phyloP scores from a whole-genome alignment of 2,329 filamentous ascomycete genomes.

The Venturia effusa region DNA sequence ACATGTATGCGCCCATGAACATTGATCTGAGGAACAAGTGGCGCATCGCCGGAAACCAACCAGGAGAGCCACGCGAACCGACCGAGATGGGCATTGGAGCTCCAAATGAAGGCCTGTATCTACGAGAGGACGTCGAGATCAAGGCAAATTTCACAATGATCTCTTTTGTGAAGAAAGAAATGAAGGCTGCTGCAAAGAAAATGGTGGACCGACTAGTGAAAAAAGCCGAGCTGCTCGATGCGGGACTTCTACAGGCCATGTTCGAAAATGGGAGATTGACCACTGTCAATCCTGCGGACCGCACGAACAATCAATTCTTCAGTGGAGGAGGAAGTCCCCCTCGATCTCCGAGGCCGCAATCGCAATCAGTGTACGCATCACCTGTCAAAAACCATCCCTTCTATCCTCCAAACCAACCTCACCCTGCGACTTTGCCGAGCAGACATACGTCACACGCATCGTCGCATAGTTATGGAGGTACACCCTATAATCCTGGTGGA shows the following conservation, averaged over 20 bases:
- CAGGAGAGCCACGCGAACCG: conserved; percentile 51
- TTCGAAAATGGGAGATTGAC: conserved; percentile 53
- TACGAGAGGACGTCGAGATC: conserved; percentile 62
- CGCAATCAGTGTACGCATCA: not conserved
- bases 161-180: conserved; percentile 54
- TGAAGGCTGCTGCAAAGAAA: conserved; percentile 54
- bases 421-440: not conserved
- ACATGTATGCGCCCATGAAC: conserved; percentile 58
- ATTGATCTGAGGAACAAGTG: conserved; percentile 60
- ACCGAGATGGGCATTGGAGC: conserved; percentile 54
- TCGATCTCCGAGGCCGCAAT: conserved; percentile 4
- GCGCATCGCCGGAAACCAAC: conserved; percentile 57
- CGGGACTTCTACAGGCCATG: conserved; percentile 56
- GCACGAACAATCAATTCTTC: not conserved
- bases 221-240: conserved; percentile 58
- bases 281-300: conserved; percentile 42
- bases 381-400: not conserved
- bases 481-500: not conserved
- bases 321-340: conserved; percentile 12
- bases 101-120: conserved; percentile 54
- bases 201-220: conserved; percentile 60
- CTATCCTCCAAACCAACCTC: not conserved
- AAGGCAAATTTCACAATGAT: conserved; percentile 57
- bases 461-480: not conserved
- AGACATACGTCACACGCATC: not conserved